Evolutionary conservation across 2,329 filamentous ascomycete genomes (phyloP), one percentile per base, ranked within the genome.

Genomic region (Uncinocarpus reesii): DNA sequence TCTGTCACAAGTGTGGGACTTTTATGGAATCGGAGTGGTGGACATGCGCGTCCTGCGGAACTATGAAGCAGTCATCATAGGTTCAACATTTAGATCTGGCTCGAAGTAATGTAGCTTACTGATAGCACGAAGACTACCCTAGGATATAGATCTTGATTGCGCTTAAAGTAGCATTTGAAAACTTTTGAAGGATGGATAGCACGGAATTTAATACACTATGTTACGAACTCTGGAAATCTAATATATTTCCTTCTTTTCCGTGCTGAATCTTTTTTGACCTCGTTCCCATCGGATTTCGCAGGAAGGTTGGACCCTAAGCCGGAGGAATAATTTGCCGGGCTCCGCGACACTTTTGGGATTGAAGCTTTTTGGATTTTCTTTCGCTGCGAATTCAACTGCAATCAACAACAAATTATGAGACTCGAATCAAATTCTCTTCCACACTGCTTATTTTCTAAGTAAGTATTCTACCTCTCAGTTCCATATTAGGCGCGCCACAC

Each of bases 11-110:
- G 4, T 83, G 79, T 52, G 75, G 76, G 4, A 71, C 73, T 0
- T 81, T 79, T 51, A 81, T 81, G 77, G 79, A 81, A 60, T 71
- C 70, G 16, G 65, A 77, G 55, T 82, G 78, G 77, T 81, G 78
- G 78, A 80, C 77, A 3, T 82, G 79, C 55, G 72, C 73, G 11
- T 66, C 67, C 8, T 82, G 79, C 60, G 78, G 78, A 42, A 66
- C 62, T 7, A 77, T 81, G 75, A 81, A 81, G 59, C 56, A 62
- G 29, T 40, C 44, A 4, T 41, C 44, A 23, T 47, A 16, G 41
- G 11, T 21, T 16, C n/a, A 26, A 16, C 6, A 5, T 16, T 20
- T 29, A 7, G 26, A 13, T 20, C 4, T 29, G 7, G 15, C 15
- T 7, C 8, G 31, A 34, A 34, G 15, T 34, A 34, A 7, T 34